phyloP scores from a whole-genome alignment of 2,329 filamentous ascomycete genomes.

The Xylariaceae sp. region DNA sequence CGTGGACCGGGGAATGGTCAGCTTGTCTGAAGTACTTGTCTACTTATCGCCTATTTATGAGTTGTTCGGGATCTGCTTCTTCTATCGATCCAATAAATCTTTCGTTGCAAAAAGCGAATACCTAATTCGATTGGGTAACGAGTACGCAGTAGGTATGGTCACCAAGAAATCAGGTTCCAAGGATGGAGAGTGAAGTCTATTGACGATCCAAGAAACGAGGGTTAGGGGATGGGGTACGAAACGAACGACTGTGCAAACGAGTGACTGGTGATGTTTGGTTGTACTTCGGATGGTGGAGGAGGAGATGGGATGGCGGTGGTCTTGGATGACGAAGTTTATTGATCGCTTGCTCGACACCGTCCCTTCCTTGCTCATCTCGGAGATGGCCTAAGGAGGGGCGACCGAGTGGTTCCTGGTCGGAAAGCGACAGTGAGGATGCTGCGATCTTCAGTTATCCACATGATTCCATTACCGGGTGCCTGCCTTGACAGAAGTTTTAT shows the following conservation, averaged over 20 bases:
- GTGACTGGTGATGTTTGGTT: conserved; percentile 16
- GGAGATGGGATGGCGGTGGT: too few relatives aligned
- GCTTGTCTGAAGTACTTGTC: background rate
- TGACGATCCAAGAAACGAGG: conserved; percentile 48
- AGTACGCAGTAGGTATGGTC: conserved; percentile 23
- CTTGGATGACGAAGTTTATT: too few relatives aligned
- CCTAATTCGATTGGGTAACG: conserved; percentile 15
- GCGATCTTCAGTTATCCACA: too few relatives aligned
- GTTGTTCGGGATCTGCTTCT: conserved; percentile 13
- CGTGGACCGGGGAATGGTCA: background rate
- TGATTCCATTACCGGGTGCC: too few relatives aligned
- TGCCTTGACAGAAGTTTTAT: too few relatives aligned
- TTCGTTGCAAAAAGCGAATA: conserved; percentile 25
- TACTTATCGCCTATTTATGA: background rate
- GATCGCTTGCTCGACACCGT: too few relatives aligned
- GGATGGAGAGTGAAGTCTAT: conserved; percentile 21
- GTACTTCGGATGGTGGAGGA: background rate
- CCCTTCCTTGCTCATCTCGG: too few relatives aligned
- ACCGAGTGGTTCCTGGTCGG: too few relatives aligned
- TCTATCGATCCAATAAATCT: conserved; percentile 24
- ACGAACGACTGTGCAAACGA: conserved; percentile 6
- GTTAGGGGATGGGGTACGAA: conserved; percentile 8
- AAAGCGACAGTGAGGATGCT: too few relatives aligned
- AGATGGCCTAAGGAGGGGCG: too few relatives aligned
- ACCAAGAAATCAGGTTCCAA: conserved; percentile 26